Percentiles rank a stretch among this genome's conserved stretches.
These are phyloP conservation scores for Aphanomyces astaci DNA, from an alignment of 352 stramenopile species.

Conservation along the genomic window DNA sequence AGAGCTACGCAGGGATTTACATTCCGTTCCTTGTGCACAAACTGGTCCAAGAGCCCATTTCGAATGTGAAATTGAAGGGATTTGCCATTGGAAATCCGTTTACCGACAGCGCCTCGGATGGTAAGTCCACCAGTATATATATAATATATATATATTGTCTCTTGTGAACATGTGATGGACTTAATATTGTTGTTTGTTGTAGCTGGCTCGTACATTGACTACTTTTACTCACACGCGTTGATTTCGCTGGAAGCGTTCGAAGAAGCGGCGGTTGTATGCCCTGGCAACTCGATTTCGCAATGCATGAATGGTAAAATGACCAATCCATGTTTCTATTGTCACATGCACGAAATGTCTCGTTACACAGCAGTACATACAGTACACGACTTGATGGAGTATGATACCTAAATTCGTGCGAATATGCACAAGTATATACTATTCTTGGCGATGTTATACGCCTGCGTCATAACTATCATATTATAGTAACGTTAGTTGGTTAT, in stretches of 20 bases:
- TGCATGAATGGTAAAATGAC: no score
- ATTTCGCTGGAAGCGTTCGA: slow-evolving; percentile 55
- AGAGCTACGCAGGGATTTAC: slow-evolving; percentile 34
- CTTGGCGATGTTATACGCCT: no score
- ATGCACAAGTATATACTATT: no score
- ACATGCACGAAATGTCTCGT: no score
- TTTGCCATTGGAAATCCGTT: slow-evolving; percentile 52
- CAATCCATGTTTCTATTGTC: no score
- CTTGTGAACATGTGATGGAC: no score
- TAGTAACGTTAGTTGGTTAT: no score
- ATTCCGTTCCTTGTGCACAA: slow-evolving; percentile 12
- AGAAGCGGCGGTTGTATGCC: slow-evolving; percentile 43
- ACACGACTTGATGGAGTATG: no score
- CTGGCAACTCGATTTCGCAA: slow-evolving; percentile 37
- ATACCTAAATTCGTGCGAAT: no score
- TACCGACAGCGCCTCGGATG: slow-evolving; percentile 21
- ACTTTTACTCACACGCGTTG: slow-evolving; percentile 64
- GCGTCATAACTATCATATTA: no score
- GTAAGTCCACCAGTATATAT: slow-evolving; percentile 15
- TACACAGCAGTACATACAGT: no score
- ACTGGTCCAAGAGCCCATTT: neutral
- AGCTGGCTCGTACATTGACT: slow-evolving; percentile 18
- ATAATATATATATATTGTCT: no score
- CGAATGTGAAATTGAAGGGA: slow-evolving; percentile 32
- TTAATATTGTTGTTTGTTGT: slow-evolving; percentile 18